Evolutionary conservation across 2,329 filamentous ascomycete genomes (phyloP).

Genomic region (Polychaeton citri): DNA sequence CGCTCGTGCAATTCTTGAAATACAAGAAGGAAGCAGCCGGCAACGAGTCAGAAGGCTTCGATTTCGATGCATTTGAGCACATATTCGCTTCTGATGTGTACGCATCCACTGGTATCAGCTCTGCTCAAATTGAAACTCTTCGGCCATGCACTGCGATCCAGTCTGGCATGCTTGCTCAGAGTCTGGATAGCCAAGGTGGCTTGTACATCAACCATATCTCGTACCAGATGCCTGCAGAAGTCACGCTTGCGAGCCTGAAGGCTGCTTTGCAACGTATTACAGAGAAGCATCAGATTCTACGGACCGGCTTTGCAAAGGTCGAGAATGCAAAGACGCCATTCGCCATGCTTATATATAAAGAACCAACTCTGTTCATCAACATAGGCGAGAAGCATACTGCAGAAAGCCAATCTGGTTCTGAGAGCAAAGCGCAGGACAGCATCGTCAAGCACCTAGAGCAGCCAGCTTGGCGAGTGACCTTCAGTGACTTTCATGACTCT

Average conservation of each 20-base stretch:
- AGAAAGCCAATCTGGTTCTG: slow-evolving; percentile 18
- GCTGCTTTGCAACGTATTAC: slow-evolving; percentile 47
- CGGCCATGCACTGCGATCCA: slow-evolving; percentile 72
- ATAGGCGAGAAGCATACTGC: slow-evolving; percentile 5
- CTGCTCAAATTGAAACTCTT: slow-evolving; percentile 39
- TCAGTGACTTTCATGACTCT: slow-evolving; percentile 25
- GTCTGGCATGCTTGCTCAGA: slow-evolving; percentile 65
- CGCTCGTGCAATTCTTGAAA: slow-evolving; percentile 7
- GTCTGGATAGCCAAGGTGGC: slow-evolving; percentile 49
- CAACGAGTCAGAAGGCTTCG: slow-evolving; percentile 18
- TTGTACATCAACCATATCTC: slow-evolving; percentile 66
- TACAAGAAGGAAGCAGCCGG: not conserved
- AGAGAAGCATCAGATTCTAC: slow-evolving; percentile 53
- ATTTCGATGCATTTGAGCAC: slow-evolving; percentile 40
- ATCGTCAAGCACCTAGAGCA: slow-evolving; percentile 34
- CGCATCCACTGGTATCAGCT: slow-evolving; percentile 17
- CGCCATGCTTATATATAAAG: slow-evolving; percentile 55
- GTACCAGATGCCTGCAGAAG: slow-evolving; percentile 33
- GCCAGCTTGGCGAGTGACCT: slow-evolving; percentile 50
- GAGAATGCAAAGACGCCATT: slow-evolving; percentile 50
- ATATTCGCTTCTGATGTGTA: slow-evolving; percentile 25
- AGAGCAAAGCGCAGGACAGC: slow-evolving; percentile 4
- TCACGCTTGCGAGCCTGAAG: slow-evolving; percentile 31
- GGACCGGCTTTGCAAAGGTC: slow-evolving; percentile 57
- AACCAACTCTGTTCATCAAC: not conserved